Evolutionary conservation across 768 basidiomycete species (phyloP).

Genomic region (Suillus variegatus): DNA sequence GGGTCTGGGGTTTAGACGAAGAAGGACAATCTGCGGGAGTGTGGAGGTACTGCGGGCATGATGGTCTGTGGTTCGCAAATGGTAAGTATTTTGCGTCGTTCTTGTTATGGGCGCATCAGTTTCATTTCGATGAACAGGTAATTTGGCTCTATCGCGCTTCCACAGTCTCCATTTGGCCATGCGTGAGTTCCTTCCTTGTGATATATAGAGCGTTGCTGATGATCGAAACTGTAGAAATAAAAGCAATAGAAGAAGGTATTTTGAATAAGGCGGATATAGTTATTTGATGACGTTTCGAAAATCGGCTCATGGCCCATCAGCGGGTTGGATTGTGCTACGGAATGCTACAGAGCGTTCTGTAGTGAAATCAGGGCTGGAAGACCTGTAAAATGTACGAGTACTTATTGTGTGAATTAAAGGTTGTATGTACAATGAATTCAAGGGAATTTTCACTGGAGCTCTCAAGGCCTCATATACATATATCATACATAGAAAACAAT

Average conservation of each 20-base stretch:
- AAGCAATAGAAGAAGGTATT: slow-evolving; percentile 30
- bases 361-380: not conserved
- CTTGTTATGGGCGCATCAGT: not conserved
- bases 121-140: slow-evolving; percentile 16
- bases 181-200: slow-evolving; percentile 24
- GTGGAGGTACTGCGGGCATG: slow-evolving; percentile 34
- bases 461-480: too few relatives aligned
- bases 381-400: not conserved
- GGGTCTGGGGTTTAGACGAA: slow-evolving; percentile 63
- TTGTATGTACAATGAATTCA: not conserved
- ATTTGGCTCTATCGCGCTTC: slow-evolving; percentile 26
- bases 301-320: not conserved
- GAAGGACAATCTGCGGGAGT: slow-evolving; percentile 59
- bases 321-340: too few relatives aligned
- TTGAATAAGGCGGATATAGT: slow-evolving; percentile 5
- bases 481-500: too few relatives aligned
- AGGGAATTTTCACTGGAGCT: not conserved
- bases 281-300: not conserved
- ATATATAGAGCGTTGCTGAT: not conserved
- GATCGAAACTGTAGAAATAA: slow-evolving; percentile 23
- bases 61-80: slow-evolving; percentile 36
- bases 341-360: too few relatives aligned
- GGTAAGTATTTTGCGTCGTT: slow-evolving; percentile 15
- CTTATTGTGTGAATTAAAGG: not conserved
- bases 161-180: slow-evolving; percentile 31